phyloP scores from a whole-genome alignment of 2,329 filamentous ascomycete genomes.

The Aureobasidium sp. region DNA sequence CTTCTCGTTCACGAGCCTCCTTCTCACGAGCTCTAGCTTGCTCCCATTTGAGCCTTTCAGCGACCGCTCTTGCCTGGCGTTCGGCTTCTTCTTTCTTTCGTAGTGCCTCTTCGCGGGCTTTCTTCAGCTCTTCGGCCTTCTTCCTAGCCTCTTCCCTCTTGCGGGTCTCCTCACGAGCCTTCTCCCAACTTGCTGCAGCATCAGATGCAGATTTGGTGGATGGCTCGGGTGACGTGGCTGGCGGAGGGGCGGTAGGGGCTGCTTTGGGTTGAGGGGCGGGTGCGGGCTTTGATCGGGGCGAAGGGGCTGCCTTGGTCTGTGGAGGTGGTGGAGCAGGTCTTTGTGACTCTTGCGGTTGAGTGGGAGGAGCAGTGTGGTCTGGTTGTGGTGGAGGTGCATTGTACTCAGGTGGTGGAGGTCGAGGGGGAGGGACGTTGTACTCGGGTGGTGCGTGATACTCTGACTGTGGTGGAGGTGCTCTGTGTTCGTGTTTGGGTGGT shows the following conservation, averaged over 20 bases:
- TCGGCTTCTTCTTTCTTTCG: constrained; percentile 40
- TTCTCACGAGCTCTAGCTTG: constrained; percentile 42
- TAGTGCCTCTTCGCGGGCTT: constrained; percentile 52
- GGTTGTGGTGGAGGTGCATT: constrained; percentile 11
- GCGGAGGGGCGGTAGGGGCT: constrained; percentile 15
- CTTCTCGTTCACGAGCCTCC: constrained; percentile 43
- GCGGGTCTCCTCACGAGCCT: constrained; percentile 60
- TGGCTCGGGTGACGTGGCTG: constrained; percentile 22
- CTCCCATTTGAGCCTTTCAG: constrained; percentile 47
- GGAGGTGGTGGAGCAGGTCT: constrained; percentile 19
- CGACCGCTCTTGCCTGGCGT: constrained; percentile 37
- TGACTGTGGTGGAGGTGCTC: constrained; percentile 13
- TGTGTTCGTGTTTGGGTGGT: constrained; percentile 15
- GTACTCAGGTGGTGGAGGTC: constrained; percentile 8
- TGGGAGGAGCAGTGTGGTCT: constrained; percentile 18
- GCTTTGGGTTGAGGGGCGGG: background rate
- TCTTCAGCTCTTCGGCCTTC: constrained; percentile 52
- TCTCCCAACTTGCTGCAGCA: constrained; percentile 48
- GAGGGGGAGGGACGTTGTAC: constrained; percentile 7
- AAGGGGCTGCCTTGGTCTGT: constrained; percentile 19
- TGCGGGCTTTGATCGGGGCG: constrained; percentile 20
- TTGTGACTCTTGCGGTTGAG: constrained; percentile 16
- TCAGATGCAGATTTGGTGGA: constrained; percentile 28
- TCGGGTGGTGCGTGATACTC: background rate
- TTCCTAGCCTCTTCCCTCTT: constrained; percentile 56